Conservation (phyloP, 1,284 basidiomycete genomes). For the Schizopora paradoxa region DNA sequence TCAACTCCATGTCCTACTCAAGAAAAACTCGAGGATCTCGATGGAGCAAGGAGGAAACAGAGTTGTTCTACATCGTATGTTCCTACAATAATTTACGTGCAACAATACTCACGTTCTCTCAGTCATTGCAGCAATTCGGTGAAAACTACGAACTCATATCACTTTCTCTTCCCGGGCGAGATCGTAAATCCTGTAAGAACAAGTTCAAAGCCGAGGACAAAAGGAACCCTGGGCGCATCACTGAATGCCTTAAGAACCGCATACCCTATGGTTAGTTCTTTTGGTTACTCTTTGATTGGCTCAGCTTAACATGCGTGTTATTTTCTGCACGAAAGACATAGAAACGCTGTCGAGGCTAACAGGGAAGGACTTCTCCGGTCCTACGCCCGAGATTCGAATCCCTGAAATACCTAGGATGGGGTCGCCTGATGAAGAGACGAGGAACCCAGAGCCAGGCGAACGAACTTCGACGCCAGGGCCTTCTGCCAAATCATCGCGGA, state of each 20-base stretch:
- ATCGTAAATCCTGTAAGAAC: slow-evolving; percentile 83
- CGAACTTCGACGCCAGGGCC: neutral
- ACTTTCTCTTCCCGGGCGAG: slow-evolving; percentile 78
- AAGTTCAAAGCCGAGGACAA: slow-evolving; percentile 89
- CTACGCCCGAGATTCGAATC: slow-evolving; percentile 61
- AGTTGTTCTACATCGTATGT: slow-evolving; percentile 77
- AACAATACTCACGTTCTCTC: no score
- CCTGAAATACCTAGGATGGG: slow-evolving; percentile 30
- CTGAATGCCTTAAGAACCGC: slow-evolving; percentile 59
- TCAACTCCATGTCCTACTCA: slow-evolving; percentile 79
- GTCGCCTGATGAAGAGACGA: slow-evolving; percentile 7
- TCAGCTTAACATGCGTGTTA: slow-evolving; percentile 7
- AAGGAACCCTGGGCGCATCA: slow-evolving; percentile 65
- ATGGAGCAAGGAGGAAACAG: slow-evolving; percentile 84
- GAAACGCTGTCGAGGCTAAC: slow-evolving; percentile 66
- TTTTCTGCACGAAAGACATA: slow-evolving; percentile 46
- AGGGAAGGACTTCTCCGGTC: slow-evolving; percentile 76
- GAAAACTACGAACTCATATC: slow-evolving; percentile 92
- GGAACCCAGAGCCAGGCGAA: neutral
- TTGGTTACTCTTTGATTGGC: slow-evolving; percentile 3
- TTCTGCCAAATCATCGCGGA: neutral
- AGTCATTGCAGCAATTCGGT: slow-evolving; percentile 84
- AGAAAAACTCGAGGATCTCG: slow-evolving; percentile 72
- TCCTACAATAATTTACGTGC: neutral
- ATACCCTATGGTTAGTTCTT: slow-evolving; percentile 57